Evolutionary conservation across 2,329 filamentous ascomycete genomes (phyloP).

Genomic region (Fusarium annulatum): DNA sequence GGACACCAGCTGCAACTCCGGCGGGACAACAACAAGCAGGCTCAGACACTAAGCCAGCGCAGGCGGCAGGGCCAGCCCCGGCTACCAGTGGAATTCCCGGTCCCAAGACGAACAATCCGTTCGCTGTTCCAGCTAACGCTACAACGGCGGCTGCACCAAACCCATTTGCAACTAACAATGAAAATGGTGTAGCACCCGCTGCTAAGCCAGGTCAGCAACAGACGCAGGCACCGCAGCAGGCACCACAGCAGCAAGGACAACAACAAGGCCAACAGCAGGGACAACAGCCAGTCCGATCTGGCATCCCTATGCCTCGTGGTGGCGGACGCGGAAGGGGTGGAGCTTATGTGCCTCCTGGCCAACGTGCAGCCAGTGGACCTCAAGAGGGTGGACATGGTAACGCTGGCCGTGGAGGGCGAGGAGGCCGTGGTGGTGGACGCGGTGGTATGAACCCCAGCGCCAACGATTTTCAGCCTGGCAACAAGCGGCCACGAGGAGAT

Average conservation of each 20-base stretch:
- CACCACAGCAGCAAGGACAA: constrained; percentile 28
- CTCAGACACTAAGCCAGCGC: constrained; percentile 27
- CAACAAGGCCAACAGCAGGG: constrained; percentile 18
- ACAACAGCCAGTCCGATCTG: constrained; percentile 46
- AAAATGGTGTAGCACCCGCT: constrained; percentile 24
- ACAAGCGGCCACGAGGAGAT: constrained; percentile 68
- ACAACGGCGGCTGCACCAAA: constrained; percentile 37
- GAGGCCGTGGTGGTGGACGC: constrained; percentile 58
- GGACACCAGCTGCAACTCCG: constrained; percentile 24
- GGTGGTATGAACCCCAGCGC: constrained; percentile 61
- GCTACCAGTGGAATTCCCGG: constrained; percentile 37
- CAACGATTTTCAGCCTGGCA: constrained; percentile 67
- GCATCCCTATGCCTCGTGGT: constrained; percentile 56
- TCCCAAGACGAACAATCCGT: constrained; percentile 48
- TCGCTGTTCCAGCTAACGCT: constrained; percentile 42
- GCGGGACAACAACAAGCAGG: constrained; percentile 27
- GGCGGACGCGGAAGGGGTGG: constrained; percentile 55
- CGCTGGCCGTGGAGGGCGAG: constrained; percentile 52
- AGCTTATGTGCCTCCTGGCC: constrained; percentile 52
- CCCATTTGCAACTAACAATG: constrained; percentile 44
- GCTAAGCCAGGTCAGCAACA: constrained; percentile 28
- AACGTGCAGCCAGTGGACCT: constrained; percentile 50
- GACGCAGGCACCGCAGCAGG: constrained; percentile 29
- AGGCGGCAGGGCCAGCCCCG: constrained; percentile 29
- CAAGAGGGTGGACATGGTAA: constrained; percentile 50